Conservation (phyloP, 768 basidiomycete genomes). For the Auriculariales sp. region DNA sequence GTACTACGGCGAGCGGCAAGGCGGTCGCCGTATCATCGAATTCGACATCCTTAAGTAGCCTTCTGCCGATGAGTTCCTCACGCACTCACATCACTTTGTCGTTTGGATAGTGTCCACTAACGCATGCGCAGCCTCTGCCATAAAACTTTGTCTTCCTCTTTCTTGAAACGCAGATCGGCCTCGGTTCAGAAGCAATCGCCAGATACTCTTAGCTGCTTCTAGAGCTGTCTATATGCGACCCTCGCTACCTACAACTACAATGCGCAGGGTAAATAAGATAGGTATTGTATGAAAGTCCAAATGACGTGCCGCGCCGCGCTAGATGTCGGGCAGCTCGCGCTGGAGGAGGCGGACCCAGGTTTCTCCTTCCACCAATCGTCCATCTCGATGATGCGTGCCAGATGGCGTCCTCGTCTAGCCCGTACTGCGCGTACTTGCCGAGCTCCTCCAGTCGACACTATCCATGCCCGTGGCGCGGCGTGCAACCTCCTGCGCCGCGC, state of each 20-base stretch:
- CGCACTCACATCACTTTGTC: too few relatives aligned
- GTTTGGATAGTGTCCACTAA: too few relatives aligned
- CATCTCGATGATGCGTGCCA: conserved; percentile 77
- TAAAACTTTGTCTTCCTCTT: too few relatives aligned
- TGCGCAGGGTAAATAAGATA: too few relatives aligned
- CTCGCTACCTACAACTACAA: neutral
- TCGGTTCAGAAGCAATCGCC: neutral
- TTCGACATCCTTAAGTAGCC: too few relatives aligned
- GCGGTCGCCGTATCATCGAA: too few relatives aligned
- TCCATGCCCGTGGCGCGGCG: conserved; percentile 32
- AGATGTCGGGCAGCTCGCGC: conserved; percentile 71
- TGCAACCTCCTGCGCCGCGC: conserved; percentile 71
- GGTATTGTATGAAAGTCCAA: too few relatives aligned
- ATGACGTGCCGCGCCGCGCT: neutral
- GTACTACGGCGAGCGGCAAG: too few relatives aligned
- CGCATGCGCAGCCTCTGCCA: too few relatives aligned
- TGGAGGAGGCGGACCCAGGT: conserved; percentile 76
- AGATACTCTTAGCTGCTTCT: neutral
- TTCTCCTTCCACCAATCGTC: conserved; percentile 89
- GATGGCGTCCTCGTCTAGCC: conserved; percentile 68
- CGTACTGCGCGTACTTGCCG: conserved; percentile 77
- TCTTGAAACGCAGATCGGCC: neutral
- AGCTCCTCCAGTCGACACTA: conserved; percentile 30
- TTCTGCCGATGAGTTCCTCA: too few relatives aligned
- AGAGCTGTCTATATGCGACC: neutral